A percentile compares a stretch with the other conserved stretches of the same genome.
These are phyloP conservation scores for Lactifluus piperatus DNA, from an alignment of 768 basidiomycete species.

Conservation along the genomic window DNA sequence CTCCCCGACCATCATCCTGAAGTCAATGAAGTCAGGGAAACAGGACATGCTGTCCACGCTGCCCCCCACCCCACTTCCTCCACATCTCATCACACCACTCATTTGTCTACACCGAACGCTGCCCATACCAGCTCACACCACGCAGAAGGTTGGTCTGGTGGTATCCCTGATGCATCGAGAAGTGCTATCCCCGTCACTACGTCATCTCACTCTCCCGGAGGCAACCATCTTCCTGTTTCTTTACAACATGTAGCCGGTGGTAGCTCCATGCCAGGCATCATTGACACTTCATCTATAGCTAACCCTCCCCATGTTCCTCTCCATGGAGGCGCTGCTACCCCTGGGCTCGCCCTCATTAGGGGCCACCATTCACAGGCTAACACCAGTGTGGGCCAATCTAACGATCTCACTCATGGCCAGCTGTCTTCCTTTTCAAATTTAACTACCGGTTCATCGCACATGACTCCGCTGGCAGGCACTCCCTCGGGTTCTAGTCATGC, in stretches of 20 bases:
- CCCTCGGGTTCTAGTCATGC: not conserved
- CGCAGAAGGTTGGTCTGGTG: not conserved
- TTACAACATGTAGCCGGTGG: too few relatives aligned
- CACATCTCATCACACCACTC: not conserved
- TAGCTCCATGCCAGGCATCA: not conserved
- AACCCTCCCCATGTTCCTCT: too few relatives aligned
- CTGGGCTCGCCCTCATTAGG: not conserved
- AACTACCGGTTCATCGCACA: not conserved
- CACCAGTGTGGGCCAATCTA: not conserved
- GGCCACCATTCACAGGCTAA: not conserved
- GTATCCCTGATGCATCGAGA: not conserved
- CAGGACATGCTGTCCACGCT: not conserved
- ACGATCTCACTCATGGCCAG: not conserved
- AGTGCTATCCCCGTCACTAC: not conserved
- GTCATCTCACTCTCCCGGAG: not conserved
- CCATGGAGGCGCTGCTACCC: too few relatives aligned
- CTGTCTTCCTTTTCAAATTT: not conserved
- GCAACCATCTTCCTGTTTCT: not conserved
- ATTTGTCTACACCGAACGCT: not conserved
- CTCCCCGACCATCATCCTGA: too few relatives aligned
- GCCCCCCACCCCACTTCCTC: too few relatives aligned
- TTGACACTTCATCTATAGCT: too few relatives aligned
- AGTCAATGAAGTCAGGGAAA: too few relatives aligned
- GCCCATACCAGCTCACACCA: not conserved
- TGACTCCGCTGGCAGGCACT: not conserved